Percentiles rank a stretch among this genome's conserved stretches.
Evolutionary conservation across 164 flowering plant genomes (phyloP).

Genomic region (Stephania cephalantha): DNA sequence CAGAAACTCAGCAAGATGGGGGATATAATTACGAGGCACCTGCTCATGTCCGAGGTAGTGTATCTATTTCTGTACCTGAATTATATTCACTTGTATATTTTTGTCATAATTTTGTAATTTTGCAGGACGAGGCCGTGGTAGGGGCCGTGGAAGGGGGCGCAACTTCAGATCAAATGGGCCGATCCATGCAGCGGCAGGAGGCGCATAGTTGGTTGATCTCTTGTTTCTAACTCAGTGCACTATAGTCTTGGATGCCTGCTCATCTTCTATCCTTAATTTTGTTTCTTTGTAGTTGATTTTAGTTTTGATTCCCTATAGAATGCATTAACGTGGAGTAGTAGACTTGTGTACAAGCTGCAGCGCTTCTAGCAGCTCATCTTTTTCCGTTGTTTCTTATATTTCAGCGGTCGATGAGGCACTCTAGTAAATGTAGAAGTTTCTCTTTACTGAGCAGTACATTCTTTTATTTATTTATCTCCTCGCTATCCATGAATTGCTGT

Average conservation of each 20-base stretch:
- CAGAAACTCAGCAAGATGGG: slow-evolving; percentile 43
- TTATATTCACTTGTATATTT: not conserved
- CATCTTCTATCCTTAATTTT: slow-evolving; percentile 22
- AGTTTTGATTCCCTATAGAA: slow-evolving; percentile 18
- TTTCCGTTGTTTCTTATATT: slow-evolving; percentile 7
- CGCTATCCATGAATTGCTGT: not conserved
- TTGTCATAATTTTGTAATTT: not conserved
- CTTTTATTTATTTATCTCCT: slow-evolving; percentile 23
- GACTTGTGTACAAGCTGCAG: slow-evolving; percentile 14
- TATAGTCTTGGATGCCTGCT: slow-evolving; percentile 30
- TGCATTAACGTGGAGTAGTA: slow-evolving; percentile 13
- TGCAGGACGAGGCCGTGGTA: slow-evolving; percentile 35
- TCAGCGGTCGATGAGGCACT: not conserved
- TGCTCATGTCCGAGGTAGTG: slow-evolving; percentile 46
- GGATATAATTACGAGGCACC: slow-evolving; percentile 57
- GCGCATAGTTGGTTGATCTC: slow-evolving; percentile 13
- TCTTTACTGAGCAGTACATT: slow-evolving; percentile 31
- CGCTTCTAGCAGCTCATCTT: slow-evolving; percentile 7
- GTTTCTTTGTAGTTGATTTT: not conserved
- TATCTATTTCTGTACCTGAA: not conserved
- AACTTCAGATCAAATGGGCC: slow-evolving; percentile 48
- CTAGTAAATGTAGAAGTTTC: slow-evolving; percentile 15
- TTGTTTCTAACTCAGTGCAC: slow-evolving; percentile 10
- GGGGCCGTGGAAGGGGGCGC: slow-evolving; percentile 61
- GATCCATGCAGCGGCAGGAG: slow-evolving; percentile 32